Conservation (phyloP, 2,329 filamentous ascomycete genomes). For the Hypoxylon sp. region DNA sequence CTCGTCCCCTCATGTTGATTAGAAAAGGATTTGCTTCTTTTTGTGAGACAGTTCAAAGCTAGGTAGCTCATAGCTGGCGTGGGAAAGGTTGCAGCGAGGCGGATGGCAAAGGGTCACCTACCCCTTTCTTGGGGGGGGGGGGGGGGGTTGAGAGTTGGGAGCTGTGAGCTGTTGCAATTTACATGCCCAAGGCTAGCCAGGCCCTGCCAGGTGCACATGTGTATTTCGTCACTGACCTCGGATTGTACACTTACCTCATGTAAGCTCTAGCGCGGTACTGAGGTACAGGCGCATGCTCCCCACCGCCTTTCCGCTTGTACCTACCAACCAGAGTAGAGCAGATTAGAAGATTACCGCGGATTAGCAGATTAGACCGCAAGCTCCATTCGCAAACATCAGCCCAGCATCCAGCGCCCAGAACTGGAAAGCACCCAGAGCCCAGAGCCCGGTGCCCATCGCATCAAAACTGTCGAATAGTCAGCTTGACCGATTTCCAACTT, state of each 20-base stretch:
- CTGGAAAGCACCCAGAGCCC: background rate
- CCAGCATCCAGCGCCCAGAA: slow-evolving; percentile 18
- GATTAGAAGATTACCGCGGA: slow-evolving; percentile 14
- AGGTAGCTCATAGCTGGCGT: slow-evolving; percentile 13
- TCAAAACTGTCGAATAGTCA: slow-evolving; percentile 21
- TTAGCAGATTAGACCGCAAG: slow-evolving; percentile 26
- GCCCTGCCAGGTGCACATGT: background rate
- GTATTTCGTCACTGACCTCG: slow-evolving; percentile 37
- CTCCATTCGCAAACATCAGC: slow-evolving; percentile 40
- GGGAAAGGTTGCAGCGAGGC: slow-evolving; percentile 23
- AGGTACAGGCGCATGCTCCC: slow-evolving; percentile 9
- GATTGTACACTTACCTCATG: background rate
- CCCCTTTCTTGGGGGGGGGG: background rate
- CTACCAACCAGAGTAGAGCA: slow-evolving; percentile 36
- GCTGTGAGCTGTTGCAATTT: slow-evolving; percentile 13
- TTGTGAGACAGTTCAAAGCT: slow-evolving; percentile 8
- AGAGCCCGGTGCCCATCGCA: slow-evolving; percentile 15
- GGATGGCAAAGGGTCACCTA: slow-evolving; percentile 16
- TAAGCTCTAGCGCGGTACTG: slow-evolving; percentile 3
- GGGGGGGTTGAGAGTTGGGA: slow-evolving; percentile 6
- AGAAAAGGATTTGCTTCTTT: background rate
- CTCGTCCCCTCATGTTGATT: background rate
- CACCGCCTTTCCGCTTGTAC: slow-evolving; percentile 42
- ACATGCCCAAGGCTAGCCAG: slow-evolving; percentile 3
- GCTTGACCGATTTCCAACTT: slow-evolving; percentile 13